Conservation (phyloP, 305 asterid species). For the Solanum hybrid region DNA sequence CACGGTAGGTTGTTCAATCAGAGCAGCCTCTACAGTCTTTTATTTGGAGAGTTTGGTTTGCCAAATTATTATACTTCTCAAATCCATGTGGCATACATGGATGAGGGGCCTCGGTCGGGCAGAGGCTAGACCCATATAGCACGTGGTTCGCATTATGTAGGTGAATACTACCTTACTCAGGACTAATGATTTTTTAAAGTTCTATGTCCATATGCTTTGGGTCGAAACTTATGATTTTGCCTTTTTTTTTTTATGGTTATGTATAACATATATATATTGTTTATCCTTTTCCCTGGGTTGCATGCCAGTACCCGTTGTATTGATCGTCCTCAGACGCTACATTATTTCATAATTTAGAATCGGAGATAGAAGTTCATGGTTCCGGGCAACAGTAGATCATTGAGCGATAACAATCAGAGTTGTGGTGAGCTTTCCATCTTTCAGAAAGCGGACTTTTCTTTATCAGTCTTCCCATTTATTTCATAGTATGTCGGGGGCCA, state of each 20-base stretch:
- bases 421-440: no score
- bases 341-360: no score
- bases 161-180: not conserved
- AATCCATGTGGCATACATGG: not conserved
- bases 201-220: not conserved
- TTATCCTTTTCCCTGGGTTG: no score
- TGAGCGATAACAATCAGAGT: no score
- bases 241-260: not conserved
- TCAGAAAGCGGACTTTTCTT: no score
- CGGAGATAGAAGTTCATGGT: no score
- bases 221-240: not conserved
- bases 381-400: no score
- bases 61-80: not conserved
- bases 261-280: no score
- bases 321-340: no score
- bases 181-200: not conserved
- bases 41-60: not conserved
- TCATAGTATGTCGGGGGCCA: no score
- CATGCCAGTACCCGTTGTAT: no score
- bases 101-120: not conserved
- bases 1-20: not conserved
- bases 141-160: not conserved
- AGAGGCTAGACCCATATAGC: not conserved
- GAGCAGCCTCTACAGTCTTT: not conserved
- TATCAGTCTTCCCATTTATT: no score